phyloP scores from a whole-genome alignment of 345 rosid genomes.

The Eucalyptus microcorys region DNA sequence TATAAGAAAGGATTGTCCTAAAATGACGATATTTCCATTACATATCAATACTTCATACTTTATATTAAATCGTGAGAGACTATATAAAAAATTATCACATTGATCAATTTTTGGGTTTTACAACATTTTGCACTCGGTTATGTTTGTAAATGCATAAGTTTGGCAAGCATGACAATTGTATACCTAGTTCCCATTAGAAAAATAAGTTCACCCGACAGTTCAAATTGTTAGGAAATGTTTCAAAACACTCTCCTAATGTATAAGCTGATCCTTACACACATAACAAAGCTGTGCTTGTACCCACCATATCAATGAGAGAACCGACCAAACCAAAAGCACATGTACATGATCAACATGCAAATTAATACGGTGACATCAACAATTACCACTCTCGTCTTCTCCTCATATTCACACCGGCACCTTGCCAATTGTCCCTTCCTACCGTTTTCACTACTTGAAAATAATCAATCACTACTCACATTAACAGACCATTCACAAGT shows the following conservation, averaged over 20 bases:
- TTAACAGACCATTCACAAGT: background rate
- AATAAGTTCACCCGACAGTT: background rate
- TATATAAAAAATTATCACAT: background rate
- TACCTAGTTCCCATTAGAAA: accelerated
- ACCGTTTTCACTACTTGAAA: background rate
- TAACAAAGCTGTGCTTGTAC: background rate
- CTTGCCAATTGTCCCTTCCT: background rate
- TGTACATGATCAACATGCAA: background rate
- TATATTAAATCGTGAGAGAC: background rate
- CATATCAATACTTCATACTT: background rate
- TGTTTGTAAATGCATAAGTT: background rate
- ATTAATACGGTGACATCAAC: background rate
- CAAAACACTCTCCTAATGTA: background rate
- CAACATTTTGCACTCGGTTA: background rate
- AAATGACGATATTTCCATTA: background rate
- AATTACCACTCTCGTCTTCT: background rate
- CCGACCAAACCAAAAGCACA: background rate
- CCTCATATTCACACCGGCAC: background rate
- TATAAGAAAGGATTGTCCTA: background rate
- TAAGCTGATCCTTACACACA: background rate
- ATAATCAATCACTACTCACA: background rate
- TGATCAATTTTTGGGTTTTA: background rate
- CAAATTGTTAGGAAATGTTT: background rate
- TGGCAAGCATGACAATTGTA: background rate
- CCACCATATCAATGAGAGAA: background rate